A percentile compares a stretch with the other conserved stretches of the same genome.
Evolutionary conservation across 495 filamentous ascomycete genomes (phyloP).

Genomic region (Tuber magnatum): DNA sequence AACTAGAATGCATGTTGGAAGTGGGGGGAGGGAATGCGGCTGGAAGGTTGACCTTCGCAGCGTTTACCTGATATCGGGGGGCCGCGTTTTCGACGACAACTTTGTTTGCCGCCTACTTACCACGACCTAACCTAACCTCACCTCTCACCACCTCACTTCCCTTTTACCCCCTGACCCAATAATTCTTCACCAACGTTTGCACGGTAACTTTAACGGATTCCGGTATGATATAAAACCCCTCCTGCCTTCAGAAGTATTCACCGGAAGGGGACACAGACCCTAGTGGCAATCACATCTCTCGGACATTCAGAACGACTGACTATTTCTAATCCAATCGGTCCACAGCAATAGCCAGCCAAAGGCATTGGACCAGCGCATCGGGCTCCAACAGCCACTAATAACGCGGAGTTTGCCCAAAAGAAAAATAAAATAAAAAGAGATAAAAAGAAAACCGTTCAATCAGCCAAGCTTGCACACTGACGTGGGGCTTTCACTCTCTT

Average conservation of each 20-base stretch:
- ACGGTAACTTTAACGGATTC: not conserved
- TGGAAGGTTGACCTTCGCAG: not conserved
- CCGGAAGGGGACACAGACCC: not conserved
- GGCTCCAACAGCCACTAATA: conserved; percentile 13
- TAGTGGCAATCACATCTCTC: not conserved
- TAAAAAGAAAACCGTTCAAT: conserved; percentile 14
- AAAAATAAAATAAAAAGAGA: conserved; percentile 7
- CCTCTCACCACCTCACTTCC: not conserved
- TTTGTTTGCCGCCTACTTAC: not conserved
- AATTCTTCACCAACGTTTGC: not conserved
- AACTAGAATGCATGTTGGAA: not conserved
- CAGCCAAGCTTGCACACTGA: conserved; percentile 18
- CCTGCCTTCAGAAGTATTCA: not conserved
- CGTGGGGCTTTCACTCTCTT: conserved; percentile 22
- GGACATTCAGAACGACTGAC: not conserved
- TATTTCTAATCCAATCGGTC: not conserved
- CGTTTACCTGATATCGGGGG: not conserved
- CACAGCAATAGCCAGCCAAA: not conserved
- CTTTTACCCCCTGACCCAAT: not conserved
- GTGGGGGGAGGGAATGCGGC: not conserved
- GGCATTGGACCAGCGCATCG: conserved; percentile 33
- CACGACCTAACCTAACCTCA: not conserved
- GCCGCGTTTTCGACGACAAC: not conserved
- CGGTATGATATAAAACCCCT: not conserved
- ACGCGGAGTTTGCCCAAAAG: conserved; percentile 12